Percentiles rank a stretch among this genome's conserved stretches.
phyloP scores from a whole-genome alignment of 495 filamentous ascomycete species.

The Lophium mytilinum region DNA sequence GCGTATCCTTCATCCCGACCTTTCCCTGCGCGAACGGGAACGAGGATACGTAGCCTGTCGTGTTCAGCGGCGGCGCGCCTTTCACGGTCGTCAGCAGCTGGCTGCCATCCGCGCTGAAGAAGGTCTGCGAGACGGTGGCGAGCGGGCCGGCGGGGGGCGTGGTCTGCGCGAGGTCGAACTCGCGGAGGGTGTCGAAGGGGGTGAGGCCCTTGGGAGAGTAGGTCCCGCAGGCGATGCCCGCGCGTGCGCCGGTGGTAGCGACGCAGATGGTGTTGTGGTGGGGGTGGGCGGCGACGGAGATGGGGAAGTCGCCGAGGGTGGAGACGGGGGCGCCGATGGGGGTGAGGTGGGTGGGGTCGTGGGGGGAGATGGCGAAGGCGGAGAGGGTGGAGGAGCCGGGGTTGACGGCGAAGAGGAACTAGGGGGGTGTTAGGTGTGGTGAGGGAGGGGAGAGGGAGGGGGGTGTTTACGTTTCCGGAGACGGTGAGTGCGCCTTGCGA shows the following conservation, averaged over 20 bases:
- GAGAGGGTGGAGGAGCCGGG: neutral
- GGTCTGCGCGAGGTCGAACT: neutral
- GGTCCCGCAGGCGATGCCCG: neutral
- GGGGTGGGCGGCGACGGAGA: neutral
- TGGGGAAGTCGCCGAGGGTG: neutral
- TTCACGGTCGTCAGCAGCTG: conserved; percentile 3
- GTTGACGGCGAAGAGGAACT: conserved; percentile 8
- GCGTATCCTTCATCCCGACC: neutral
- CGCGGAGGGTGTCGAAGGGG: neutral
- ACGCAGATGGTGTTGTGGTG: conserved; percentile 2
- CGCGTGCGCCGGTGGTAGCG: conserved; percentile 1
- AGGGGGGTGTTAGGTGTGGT: neutral
- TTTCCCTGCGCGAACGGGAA: neutral
- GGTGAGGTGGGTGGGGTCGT: conserved; percentile 1
- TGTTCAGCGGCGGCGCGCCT: neutral
- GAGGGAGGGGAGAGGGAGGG: neutral
- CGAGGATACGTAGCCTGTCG: neutral
- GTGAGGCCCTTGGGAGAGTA: neutral
- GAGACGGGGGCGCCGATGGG: neutral
- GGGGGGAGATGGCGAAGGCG: neutral
- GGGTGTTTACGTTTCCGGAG: conserved; percentile 1
- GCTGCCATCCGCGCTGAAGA: conserved; percentile 1
- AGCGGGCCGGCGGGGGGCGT: conserved; percentile 3
- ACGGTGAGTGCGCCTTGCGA: neutral
- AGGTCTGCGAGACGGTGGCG: conserved; percentile 5